Percentiles rank a stretch among this genome's conserved stretches.
These are phyloP conservation scores for Leptoxyphium fumago DNA, from an alignment of 2,329 filamentous ascomycete species.

Conservation along the genomic window DNA sequence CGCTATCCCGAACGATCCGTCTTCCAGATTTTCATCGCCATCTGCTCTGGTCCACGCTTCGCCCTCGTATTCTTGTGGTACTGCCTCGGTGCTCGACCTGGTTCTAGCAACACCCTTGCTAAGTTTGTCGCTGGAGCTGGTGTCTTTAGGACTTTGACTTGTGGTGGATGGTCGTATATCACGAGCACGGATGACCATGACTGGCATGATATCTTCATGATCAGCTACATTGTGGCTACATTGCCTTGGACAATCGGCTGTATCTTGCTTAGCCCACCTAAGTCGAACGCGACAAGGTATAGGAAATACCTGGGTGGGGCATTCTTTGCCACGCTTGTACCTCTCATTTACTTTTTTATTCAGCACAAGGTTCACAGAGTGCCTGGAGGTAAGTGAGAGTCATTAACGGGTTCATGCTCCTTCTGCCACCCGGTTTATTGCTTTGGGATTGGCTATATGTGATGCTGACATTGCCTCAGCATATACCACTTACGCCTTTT, in stretches of 20 bases:
- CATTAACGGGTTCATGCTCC: too few relatives aligned
- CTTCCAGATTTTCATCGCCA: conserved; percentile 93
- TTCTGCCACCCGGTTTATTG: too few relatives aligned
- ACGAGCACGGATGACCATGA: conserved; percentile 97
- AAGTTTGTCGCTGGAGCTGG: conserved; percentile 70
- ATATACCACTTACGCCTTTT: conserved; percentile 94
- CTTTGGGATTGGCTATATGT: conserved; percentile 5
- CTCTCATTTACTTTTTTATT: conserved; percentile 91
- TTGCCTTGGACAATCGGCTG: conserved; percentile 92
- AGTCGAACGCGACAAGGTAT: conserved; percentile 70
- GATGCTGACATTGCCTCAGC: conserved; percentile 37
- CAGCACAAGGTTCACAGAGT: conserved; percentile 96
- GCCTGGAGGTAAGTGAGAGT: conserved; percentile 58
- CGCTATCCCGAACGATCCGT: conserved; percentile 91
- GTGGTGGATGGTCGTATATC: conserved; percentile 95
- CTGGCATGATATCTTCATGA: conserved; percentile 99
- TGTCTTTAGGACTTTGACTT: conserved; percentile 77
- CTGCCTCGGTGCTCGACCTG: conserved; percentile 61
- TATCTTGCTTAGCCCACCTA: conserved; percentile 72
- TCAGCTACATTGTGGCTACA: conserved; percentile 87
- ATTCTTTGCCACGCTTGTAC: conserved; percentile 85
- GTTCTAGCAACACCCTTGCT: conserved; percentile 51
- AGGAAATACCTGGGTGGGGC: conserved; percentile 67
- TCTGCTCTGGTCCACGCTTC: conserved; percentile 90
- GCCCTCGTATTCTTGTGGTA: conserved; percentile 86